A percentile compares a stretch with the other conserved stretches of the same genome.
Conservation (phyloP, 2,329 filamentous ascomycete genomes). For the Tolypocladium amazonense region DNA sequence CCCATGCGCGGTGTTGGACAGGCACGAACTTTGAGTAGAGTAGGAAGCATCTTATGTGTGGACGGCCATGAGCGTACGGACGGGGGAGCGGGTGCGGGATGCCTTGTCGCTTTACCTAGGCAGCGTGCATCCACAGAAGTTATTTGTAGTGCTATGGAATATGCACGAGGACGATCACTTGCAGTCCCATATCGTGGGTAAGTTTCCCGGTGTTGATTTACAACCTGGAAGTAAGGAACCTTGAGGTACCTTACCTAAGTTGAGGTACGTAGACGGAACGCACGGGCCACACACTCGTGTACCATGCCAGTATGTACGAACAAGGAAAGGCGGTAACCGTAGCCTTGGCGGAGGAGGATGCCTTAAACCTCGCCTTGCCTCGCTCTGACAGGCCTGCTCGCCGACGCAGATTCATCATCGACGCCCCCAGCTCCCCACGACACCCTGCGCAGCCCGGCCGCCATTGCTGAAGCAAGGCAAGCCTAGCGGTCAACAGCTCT, state of each 20-base stretch:
- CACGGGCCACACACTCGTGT: neutral
- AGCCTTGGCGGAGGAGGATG: no score
- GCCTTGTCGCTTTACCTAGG: neutral
- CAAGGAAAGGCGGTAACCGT: no score
- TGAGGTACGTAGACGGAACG: no score
- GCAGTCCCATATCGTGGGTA: no score
- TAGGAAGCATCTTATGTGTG: no score
- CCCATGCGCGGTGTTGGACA: no score
- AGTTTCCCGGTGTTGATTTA: no score
- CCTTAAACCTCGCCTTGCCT: no score
- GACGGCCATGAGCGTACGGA: neutral
- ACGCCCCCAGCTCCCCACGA: neutral
- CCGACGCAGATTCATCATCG: neutral
- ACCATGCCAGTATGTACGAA: no score
- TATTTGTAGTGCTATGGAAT: neutral
- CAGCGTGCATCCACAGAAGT: neutral
- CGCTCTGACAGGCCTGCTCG: neutral
- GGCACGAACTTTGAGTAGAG: no score
- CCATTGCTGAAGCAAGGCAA: neutral
- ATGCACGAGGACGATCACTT: neutral
- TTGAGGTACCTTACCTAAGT: no score
- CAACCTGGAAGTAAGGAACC: no score
- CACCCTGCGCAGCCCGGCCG: neutral
- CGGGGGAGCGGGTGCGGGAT: neutral
- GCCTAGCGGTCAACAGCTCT: neutral